Evolutionary conservation across 306 rosid genomes (phyloP).

Genomic region (Rubus parviflorus): DNA sequence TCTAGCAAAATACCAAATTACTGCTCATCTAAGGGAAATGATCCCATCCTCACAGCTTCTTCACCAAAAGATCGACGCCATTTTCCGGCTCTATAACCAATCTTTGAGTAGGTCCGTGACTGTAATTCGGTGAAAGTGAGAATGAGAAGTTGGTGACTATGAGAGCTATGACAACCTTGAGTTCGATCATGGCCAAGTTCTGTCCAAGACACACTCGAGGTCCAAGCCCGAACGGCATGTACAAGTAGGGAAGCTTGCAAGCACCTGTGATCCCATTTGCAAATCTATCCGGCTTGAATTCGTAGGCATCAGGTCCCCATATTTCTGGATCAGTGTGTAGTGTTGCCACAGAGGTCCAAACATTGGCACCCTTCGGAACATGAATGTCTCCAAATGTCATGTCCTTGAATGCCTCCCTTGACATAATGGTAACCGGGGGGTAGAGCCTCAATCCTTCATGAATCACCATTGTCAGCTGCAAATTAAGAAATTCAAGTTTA

Average conservation of each 20-base stretch:
- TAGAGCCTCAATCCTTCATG: constrained; percentile 31
- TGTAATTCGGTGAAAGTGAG: constrained; percentile 38
- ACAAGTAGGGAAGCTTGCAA: constrained; percentile 34
- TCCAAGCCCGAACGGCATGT: constrained; percentile 28
- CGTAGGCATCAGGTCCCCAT: constrained; percentile 30
- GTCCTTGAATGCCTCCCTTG: constrained; percentile 31
- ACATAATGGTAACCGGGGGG: constrained; percentile 17
- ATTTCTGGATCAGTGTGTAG: constrained; percentile 19
- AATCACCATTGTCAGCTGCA: constrained; percentile 35
- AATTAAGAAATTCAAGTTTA: neutral
- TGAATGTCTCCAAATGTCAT: constrained; percentile 16
- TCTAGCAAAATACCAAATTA: neutral
- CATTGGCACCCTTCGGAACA: constrained; percentile 25
- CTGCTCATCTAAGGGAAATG: neutral
- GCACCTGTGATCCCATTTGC: constrained; percentile 19
- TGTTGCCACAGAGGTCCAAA: constrained; percentile 17
- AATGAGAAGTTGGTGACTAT: constrained; percentile 42
- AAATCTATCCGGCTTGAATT: constrained; percentile 29
- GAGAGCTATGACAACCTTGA: constrained; percentile 30
- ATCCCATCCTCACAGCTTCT: constrained; percentile 23
- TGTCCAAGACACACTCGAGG: constrained; percentile 25
- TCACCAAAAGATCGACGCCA: constrained; percentile 41
- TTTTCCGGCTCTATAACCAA: constrained; percentile 35
- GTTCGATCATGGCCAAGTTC: constrained; percentile 26
- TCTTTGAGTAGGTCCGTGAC: constrained; percentile 30